phyloP scores from a whole-genome alignment of 139 green algal genomes.

The Volvox africanus region DNA sequence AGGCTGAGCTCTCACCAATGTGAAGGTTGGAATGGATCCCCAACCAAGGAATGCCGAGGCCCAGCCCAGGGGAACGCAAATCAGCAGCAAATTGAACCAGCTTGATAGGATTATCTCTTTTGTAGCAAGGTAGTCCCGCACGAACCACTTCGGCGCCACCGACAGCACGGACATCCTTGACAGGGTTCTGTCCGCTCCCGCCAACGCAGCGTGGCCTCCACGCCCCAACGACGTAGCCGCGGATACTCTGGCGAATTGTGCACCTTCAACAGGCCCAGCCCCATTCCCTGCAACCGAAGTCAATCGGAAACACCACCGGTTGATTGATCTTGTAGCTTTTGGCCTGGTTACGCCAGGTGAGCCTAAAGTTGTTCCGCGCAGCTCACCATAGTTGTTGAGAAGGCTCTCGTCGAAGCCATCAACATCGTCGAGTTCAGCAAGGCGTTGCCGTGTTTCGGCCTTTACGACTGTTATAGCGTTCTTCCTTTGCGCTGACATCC shows the following conservation, averaged over 20 bases:
- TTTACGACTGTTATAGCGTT: neutral
- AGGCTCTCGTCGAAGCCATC: neutral
- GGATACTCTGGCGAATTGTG: neutral
- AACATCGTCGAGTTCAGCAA: neutral
- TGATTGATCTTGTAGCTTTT: too few species aligned
- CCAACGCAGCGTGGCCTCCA: neutral
- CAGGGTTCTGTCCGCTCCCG: constrained; percentile 14
- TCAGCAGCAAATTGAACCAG: constrained; percentile 82
- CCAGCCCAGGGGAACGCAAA: constrained; percentile 77
- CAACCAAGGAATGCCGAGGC: constrained; percentile 54
- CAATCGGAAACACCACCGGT: too few species aligned
- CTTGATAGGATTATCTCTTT: constrained; percentile 69
- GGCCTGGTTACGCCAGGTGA: too few species aligned
- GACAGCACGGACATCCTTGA: neutral
- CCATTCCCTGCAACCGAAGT: neutral
- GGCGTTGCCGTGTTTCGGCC: neutral
- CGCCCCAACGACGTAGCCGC: neutral
- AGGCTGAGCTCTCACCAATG: constrained; percentile 1
- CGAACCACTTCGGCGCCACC: constrained; percentile 17
- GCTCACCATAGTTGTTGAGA: constrained; percentile 1
- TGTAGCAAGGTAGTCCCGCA: constrained; percentile 34
- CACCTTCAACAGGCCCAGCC: neutral
- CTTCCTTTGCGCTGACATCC: constrained; percentile 30
- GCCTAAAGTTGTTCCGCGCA: neutral
- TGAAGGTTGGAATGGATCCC: constrained; percentile 58